Conservation (phyloP, 306 rosid species). For the Benincasa hispida region DNA sequence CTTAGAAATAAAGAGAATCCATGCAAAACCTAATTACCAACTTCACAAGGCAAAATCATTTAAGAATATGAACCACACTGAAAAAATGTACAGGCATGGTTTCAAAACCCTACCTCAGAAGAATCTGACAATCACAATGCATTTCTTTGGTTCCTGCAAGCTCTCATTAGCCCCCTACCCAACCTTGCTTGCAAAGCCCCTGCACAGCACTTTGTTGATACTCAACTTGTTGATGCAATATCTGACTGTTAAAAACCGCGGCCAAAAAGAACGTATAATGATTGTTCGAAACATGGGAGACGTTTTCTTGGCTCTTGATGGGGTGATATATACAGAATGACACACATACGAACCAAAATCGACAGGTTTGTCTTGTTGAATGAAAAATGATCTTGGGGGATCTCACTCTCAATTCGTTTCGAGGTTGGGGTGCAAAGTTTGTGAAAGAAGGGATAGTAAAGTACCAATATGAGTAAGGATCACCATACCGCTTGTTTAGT, state of each 20-base stretch:
- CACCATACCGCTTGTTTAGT: constrained; percentile 24
- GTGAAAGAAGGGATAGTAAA: background rate
- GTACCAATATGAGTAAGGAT: background rate
- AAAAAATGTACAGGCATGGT: background rate
- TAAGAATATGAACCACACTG: background rate
- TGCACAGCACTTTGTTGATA: background rate
- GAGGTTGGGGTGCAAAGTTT: background rate
- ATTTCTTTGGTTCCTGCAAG: background rate
- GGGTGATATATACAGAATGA: constrained; percentile 1
- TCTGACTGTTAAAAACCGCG: background rate
- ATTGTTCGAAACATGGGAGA: background rate
- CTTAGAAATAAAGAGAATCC: background rate
- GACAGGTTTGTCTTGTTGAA: background rate
- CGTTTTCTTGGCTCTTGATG: background rate
- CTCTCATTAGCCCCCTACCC: background rate
- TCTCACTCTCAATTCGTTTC: background rate
- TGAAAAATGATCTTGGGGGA: constrained; percentile 8
- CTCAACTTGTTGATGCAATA: background rate
- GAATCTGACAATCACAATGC: background rate
- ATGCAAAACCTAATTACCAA: background rate
- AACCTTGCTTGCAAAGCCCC: background rate
- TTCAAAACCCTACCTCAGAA: background rate
- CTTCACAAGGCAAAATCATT: background rate
- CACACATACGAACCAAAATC: background rate
- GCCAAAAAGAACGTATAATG: background rate